Base-by-base conservation (phyloP, 2,329 filamentous ascomycete genomes). In the Fusarium luffae region DNA sequence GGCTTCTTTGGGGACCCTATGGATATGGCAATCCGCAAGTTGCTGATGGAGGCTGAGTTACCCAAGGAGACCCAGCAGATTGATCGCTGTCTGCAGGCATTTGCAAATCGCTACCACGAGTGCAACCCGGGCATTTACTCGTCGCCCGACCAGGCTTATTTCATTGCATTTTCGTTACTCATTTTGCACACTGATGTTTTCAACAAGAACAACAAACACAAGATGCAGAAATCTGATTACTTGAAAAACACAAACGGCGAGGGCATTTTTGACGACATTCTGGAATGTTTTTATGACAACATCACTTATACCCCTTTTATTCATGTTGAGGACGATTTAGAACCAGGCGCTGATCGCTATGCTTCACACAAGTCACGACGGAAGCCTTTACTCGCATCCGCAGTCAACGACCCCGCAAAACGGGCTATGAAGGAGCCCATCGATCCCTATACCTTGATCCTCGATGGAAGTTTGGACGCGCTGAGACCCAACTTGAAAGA, bases 171-270 rank as follows among this genome's bases (percentile, higher is more conserved):
- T 77, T 98, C 95, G 3, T 89, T 99, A 59, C 88, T 99, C 63
- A 98, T 99, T 72, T 85, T 99, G 34, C 96, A 99, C 75, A 98
- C 96, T 0, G 96, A 99, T 77, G 93, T 97, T n/a, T 98, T 98
- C 88, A 99, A 99, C 85, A 97, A 97, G 81, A 99, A 98, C 83
- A 98, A 98, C 83, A 98, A 98, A 82, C 89, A 96, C 79, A 99
- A 99, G 81, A 99, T 99, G 96, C 94, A 97, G 77, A 97, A 97
- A 77, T 83, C 87, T 1, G 96, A 98, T 76, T 99, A 99, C 80
- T 86, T 98, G 73, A 98, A 97, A 80, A 98, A 98, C 78, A 97
- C 94, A 0, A 90, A 90, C 23, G 94, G 93, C 5, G 94, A 98
- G 77, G 93, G 93, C 16, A 92, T 98, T n/a, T 93, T 92, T 54